A percentile compares a stretch with the other conserved stretches of the same genome.
These are phyloP conservation scores for Tephrocybe sp. DNA, from an alignment of 768 basidiomycete species.

Conservation along the genomic window DNA sequence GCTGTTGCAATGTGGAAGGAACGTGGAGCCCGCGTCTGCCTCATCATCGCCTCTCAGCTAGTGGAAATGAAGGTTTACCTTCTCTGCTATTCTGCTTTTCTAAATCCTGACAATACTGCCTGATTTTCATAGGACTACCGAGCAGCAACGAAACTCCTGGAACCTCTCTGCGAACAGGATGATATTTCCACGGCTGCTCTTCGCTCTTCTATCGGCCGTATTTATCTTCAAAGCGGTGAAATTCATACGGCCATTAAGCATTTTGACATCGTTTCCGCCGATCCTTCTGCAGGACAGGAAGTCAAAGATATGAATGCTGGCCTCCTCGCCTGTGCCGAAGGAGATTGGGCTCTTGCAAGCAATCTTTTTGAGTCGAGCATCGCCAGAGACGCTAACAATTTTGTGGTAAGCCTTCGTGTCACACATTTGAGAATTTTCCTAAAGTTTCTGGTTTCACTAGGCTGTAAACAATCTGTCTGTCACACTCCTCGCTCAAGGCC, in stretches of 20 bases:
- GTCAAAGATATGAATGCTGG: constrained; percentile 63
- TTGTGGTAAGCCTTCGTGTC: constrained; percentile 40
- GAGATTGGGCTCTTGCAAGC: constrained; percentile 62
- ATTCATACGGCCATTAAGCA: constrained; percentile 56
- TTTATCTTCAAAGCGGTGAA: constrained; percentile 75
- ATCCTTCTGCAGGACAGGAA: constrained; percentile 38
- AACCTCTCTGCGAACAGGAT: constrained; percentile 55
- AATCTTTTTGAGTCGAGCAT: constrained; percentile 42
- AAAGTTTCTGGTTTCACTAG: background rate
- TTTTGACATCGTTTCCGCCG: constrained; percentile 48
- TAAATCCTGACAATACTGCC: background rate
- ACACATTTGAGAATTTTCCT: background rate
- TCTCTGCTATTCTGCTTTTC: background rate
- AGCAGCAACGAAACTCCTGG: constrained; percentile 65
- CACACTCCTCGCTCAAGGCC: constrained; percentile 66
- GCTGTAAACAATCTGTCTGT: constrained; percentile 77
- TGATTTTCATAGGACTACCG: constrained; percentile 51
- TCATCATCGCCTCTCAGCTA: constrained; percentile 80
- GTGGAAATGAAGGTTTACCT: constrained; percentile 75
- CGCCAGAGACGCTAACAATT: constrained; percentile 55
- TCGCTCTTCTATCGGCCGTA: constrained; percentile 66
- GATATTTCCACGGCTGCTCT: constrained; percentile 47
- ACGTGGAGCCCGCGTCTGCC: constrained; percentile 66
- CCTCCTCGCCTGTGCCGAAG: constrained; percentile 62
- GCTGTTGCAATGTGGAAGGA: constrained; percentile 77